phyloP scores from a whole-genome alignment of 2,329 filamentous ascomycete genomes.

The Cladosporium sp. region DNA sequence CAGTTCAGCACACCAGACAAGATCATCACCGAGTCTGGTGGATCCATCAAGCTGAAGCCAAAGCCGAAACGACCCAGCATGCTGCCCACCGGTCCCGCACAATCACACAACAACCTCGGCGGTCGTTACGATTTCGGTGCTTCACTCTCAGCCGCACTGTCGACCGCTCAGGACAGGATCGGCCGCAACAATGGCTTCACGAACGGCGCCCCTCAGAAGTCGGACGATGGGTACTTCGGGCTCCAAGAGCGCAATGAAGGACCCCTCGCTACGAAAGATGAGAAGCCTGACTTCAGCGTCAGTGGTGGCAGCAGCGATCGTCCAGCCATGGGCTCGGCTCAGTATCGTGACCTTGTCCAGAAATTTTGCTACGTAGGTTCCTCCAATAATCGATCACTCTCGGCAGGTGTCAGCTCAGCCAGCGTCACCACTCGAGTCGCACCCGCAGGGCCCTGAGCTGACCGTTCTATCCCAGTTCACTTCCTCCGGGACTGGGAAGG shows the following conservation, averaged over 20 bases:
- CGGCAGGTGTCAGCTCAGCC: constrained; percentile 8
- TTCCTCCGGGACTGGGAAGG: constrained; percentile 27
- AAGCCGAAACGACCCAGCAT: constrained; percentile 58
- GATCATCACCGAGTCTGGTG: constrained; percentile 55
- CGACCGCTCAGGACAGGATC: constrained; percentile 62
- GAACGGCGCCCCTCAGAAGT: constrained; percentile 31
- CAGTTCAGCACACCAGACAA: constrained; percentile 39
- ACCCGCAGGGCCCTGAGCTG: constrained; percentile 21
- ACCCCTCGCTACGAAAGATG: constrained; percentile 20
- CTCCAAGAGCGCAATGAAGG: constrained; percentile 30
- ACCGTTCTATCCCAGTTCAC: constrained; percentile 31
- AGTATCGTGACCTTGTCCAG: constrained; percentile 94
- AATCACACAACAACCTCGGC: constrained; percentile 57
- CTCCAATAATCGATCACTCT: constrained; percentile 15
- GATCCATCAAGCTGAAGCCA: constrained; percentile 64
- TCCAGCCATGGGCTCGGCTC: constrained; percentile 73
- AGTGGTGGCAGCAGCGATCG: constrained; percentile 53
- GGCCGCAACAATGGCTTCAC: constrained; percentile 51
- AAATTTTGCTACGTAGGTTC: constrained; percentile 99
- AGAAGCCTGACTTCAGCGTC: constrained; percentile 40
- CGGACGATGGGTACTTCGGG: constrained; percentile 37
- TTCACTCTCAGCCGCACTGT: constrained; percentile 79
- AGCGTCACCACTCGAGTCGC: constrained; percentile 17
- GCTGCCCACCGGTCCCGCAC: constrained; percentile 44
- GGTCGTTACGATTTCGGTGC: constrained; percentile 94